Base-by-base conservation (phyloP, 139 green algal species). In the Chlorella sp. region DNA sequence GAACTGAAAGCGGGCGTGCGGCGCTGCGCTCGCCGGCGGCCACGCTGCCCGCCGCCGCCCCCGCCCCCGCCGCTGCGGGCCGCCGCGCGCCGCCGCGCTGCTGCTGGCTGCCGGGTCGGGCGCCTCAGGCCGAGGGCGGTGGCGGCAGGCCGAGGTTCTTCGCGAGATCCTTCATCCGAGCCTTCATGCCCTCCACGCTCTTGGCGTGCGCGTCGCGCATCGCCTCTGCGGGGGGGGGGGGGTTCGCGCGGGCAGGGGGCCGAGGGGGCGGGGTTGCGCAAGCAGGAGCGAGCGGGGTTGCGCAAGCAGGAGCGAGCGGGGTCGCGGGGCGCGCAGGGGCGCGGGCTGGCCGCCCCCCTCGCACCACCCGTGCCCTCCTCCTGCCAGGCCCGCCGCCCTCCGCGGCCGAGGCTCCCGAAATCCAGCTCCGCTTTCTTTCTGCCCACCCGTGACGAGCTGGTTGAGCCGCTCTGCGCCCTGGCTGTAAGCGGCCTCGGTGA, bases 171-270 rank as follows among this genome's bases (percentile, higher is more conserved):
- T 81, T 67, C 90, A 96, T 95, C 50, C 89, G 84, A 50, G 82
- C 69, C 83, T 95, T 94, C 91, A 95, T 94, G 41, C 85, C 89
- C 76, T 84, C 74, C 1, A 95, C 90, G 45, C 84, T 93, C 87
- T 97, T 98, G 6, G 60, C 67, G 78, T 98, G 94, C 0, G 94
- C 88, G 42, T 98, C 94, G 66, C 90, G 85, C 93, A 97, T 97
- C 7, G 94, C 94, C 50, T 90, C 76, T 8, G 83, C 14, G n/a
- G 19, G 56, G 27, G 29, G 56, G 56, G 1, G 1, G 17, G 56
- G 21, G 25, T 64, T 64, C 27, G 2, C 14, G 56, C 25, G 56
- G 21, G 29, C 21, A 29, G 56, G 19, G 56, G 56, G 56, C 14
- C n/a, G n/a, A n/a, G n/a, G n/a, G n/a, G n/a, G n/a, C n/a, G n/a